These are phyloP conservation scores for Aspergillus saccharolyticus DNA, from an alignment of 495 filamentous ascomycete genomes.

Conservation along the genomic window DNA sequence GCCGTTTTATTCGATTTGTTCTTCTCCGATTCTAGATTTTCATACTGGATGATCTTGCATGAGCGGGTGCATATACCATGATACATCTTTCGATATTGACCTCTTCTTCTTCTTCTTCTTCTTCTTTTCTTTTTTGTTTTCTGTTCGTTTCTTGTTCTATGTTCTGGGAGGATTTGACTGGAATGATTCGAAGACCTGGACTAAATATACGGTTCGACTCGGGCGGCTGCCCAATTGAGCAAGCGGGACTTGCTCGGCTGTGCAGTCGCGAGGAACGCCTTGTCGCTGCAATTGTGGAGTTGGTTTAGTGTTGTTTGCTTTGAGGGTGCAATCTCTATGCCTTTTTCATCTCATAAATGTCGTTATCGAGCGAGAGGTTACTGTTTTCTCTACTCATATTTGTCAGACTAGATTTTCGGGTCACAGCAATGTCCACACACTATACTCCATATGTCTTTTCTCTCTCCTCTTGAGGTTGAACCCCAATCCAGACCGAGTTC, in stretches of 20 bases:
- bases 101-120: not conserved
- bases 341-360: no score
- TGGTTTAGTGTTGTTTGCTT: no score
- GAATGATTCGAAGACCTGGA: not conserved
- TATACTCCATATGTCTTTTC: no score
- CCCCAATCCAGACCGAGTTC: no score
- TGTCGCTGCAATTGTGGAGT: not conserved
- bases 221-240: slow-evolving; percentile 5
- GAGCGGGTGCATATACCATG: slow-evolving; percentile 4
- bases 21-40: not conserved
- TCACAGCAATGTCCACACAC: not conserved
- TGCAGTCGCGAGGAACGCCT: slow-evolving; percentile 7
- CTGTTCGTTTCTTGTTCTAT: not conserved
- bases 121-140: not conserved
- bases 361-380: not conserved
- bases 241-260: not conserved
- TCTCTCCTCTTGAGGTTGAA: no score
- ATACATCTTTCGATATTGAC: not conserved
- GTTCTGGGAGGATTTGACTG: not conserved
- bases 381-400: not conserved
- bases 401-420: not conserved
- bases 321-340: no score
- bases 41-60: not conserved
- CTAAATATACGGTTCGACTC: slow-evolving; percentile 5
- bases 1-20: not conserved